Conservation (phyloP, 805 yeast species). For the Blastobotrys peoriensis region DNA sequence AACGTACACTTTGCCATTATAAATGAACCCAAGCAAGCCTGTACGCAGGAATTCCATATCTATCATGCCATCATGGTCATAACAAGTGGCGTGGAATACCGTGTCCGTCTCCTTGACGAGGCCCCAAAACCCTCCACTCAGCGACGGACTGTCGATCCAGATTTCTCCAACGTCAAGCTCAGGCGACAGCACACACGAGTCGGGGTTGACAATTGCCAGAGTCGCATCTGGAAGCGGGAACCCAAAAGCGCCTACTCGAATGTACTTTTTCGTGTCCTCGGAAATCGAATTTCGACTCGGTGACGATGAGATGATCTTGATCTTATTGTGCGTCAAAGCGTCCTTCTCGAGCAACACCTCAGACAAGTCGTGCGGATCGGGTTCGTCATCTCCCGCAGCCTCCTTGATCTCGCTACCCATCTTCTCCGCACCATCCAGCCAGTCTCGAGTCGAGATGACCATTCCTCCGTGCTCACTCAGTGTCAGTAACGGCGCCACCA, state of each 20-base stretch:
- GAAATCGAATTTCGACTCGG: slow-evolving; percentile 33
- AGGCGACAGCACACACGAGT: slow-evolving; percentile 66
- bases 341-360: slow-evolving; percentile 69
- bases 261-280: slow-evolving; percentile 40
- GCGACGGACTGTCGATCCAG: slow-evolving; percentile 92
- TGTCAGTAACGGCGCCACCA: slow-evolving; percentile 83
- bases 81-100: slow-evolving; percentile 77
- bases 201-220: slow-evolving; percentile 90
- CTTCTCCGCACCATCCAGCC: slow-evolving; percentile 68
- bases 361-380: slow-evolving; percentile 43
- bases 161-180: slow-evolving; percentile 87
- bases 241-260: slow-evolving; percentile 88
- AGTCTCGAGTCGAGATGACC: slow-evolving; percentile 86
- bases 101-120: slow-evolving; percentile 58
- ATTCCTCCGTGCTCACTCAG: slow-evolving; percentile 94
- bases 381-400: slow-evolving; percentile 36
- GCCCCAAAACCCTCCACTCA: slow-evolving; percentile 88
- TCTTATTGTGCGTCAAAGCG: slow-evolving; percentile 65
- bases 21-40: slow-evolving; percentile 83
- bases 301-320: slow-evolving; percentile 55
- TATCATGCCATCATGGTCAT: slow-evolving; percentile 61
- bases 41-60: slow-evolving; percentile 84
- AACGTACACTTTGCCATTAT: slow-evolving; percentile 80
- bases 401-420: slow-evolving; percentile 39
- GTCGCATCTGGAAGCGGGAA: slow-evolving; percentile 93